A percentile compares a stretch with the other conserved stretches of the same genome.
These are phyloP conservation scores for Pythium periplocum DNA, from an alignment of 352 stramenopile genomes.

Conservation along the genomic window DNA sequence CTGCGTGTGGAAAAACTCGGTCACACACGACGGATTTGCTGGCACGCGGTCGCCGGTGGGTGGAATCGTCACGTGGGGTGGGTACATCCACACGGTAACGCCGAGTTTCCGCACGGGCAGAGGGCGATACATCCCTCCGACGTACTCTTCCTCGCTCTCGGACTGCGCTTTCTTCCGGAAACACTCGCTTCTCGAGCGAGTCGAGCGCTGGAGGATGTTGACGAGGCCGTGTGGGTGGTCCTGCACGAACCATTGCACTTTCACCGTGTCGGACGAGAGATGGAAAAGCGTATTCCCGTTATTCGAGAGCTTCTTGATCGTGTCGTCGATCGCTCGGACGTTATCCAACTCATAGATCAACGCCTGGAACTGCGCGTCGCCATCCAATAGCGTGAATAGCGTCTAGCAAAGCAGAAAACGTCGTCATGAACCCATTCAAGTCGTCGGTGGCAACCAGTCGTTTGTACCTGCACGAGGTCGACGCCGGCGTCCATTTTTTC, in stretches of 20 bases:
- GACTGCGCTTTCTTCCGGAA: constrained; percentile 15
- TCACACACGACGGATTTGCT: constrained; percentile 23
- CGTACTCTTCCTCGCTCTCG: constrained; percentile 21
- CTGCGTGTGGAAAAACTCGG: constrained; percentile 42
- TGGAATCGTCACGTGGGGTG: constrained; percentile 54
- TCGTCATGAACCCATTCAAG: too few relatives aligned
- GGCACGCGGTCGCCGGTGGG: constrained; percentile 51
- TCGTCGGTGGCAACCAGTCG: too few relatives aligned
- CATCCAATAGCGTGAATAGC: constrained; percentile 34
- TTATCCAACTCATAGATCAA: constrained; percentile 50
- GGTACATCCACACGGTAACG: constrained; percentile 70
- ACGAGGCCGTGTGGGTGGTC: constrained; percentile 42
- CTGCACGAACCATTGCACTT: constrained; percentile 55
- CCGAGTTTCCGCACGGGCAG: constrained; percentile 49
- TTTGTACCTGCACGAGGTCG: constrained; percentile 32
- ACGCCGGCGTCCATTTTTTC: constrained; percentile 13
- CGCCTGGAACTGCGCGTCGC: constrained; percentile 44
- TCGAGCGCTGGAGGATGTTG: constrained; percentile 35
- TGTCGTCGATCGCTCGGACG: constrained; percentile 25
- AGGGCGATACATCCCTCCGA: constrained; percentile 32
- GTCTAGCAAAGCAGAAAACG: constrained; percentile 1
- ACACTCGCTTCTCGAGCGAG: constrained; percentile 16
- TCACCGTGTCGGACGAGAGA: constrained; percentile 19
- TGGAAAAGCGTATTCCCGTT: constrained; percentile 26
- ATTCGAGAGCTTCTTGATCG: constrained; percentile 22